phyloP scores from a whole-genome alignment of 257 asterid species.

The Dorcoceras hygrometricum region DNA sequence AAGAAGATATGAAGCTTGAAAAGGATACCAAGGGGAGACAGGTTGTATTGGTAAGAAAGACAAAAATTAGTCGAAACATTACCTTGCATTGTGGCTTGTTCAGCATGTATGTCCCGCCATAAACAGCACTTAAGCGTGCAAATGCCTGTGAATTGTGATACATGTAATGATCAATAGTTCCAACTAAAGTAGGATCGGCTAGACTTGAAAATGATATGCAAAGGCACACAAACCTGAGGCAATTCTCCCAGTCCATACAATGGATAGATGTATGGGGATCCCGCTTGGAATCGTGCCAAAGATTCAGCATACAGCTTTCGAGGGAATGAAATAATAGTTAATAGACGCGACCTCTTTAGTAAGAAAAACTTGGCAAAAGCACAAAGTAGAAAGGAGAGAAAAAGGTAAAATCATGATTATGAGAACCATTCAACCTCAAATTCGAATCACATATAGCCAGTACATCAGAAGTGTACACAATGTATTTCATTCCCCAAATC shows the following conservation, averaged over 20 bases:
- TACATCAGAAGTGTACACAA: not conserved
- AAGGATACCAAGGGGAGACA: not conserved
- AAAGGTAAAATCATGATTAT: no score
- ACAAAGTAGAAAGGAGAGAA: no score
- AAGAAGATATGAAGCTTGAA: not conserved
- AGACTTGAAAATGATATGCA: constrained; percentile 9
- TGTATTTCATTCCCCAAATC: not conserved
- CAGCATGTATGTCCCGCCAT: constrained; percentile 99
- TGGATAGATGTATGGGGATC: constrained; percentile 97
- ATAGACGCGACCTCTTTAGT: not conserved
- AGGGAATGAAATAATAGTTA: constrained; percentile 21
- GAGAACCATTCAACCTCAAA: not conserved
- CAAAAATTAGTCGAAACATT: constrained; percentile 19
- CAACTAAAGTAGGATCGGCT: not conserved
- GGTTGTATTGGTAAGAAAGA: not conserved
- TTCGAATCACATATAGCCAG: not conserved
- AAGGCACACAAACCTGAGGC: constrained; percentile 77
- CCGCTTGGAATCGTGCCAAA: constrained; percentile 90
- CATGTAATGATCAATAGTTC: not conserved
- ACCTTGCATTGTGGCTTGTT: constrained; percentile 97
- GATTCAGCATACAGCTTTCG: constrained; percentile 94
- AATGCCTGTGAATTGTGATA: constrained; percentile 63
- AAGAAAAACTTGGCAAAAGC: not conserved
- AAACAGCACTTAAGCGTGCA: constrained; percentile 98
- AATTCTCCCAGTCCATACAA: constrained; percentile 95